A percentile compares a stretch with the other conserved stretches of the same genome.
Evolutionary conservation across 2,329 filamentous ascomycete species (phyloP).

Genomic region (Neophaeococcomyces aloes): DNA sequence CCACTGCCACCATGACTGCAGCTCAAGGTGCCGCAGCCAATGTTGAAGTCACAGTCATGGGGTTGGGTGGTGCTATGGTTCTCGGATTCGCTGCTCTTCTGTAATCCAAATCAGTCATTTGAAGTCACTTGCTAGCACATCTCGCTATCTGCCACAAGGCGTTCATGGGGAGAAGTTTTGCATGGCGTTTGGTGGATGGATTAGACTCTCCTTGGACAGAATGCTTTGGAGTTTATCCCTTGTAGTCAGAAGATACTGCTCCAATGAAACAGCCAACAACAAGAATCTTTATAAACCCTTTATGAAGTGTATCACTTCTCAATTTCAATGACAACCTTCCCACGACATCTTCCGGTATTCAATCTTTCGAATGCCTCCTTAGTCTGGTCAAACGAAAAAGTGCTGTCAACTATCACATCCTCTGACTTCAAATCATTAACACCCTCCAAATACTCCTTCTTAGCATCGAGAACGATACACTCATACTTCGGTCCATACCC

Average conservation of each 20-base stretch:
- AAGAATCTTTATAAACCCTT: too few species aligned
- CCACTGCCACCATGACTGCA: not conserved
- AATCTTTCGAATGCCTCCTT: slow-evolving; percentile 49
- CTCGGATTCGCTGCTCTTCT: too few species aligned
- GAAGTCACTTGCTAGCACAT: too few species aligned
- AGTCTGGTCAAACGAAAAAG: slow-evolving; percentile 46
- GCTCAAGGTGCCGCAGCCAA: not conserved
- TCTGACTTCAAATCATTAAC: slow-evolving; percentile 46
- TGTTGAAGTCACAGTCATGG: not conserved
- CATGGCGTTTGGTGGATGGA: too few species aligned
- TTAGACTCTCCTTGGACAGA: too few species aligned
- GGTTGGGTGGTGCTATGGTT: too few species aligned
- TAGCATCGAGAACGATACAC: slow-evolving; percentile 29
- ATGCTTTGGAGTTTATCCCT: too few species aligned
- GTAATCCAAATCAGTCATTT: too few species aligned
- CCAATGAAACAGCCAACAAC: too few species aligned
- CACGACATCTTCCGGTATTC: slow-evolving; percentile 44
- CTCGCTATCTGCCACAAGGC: too few species aligned
- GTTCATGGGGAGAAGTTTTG: too few species aligned
- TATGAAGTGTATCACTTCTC: slow-evolving; percentile 1
- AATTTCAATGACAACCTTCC: slow-evolving; percentile 47
- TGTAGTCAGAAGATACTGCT: too few species aligned
- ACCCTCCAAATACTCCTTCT: slow-evolving; percentile 37
- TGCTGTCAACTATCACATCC: slow-evolving; percentile 48
- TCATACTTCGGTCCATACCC: slow-evolving; percentile 38